These are phyloP conservation scores for Immersiella caudata DNA, from an alignment of 495 filamentous ascomycete genomes.

Conservation along the genomic window DNA sequence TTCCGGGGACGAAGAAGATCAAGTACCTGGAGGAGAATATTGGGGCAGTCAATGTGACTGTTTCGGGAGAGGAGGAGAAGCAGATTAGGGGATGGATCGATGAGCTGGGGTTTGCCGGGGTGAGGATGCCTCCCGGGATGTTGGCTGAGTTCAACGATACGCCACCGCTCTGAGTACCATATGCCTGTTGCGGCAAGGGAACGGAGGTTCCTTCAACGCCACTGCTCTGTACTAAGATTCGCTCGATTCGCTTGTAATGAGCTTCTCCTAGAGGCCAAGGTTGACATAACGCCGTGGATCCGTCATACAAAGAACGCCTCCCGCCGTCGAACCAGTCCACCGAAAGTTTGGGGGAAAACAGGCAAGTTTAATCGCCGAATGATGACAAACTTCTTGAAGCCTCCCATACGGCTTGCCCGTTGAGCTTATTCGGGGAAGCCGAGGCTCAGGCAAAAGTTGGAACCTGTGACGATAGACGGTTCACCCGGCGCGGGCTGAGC, in stretches of 20 bases:
- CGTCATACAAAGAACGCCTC: not conserved
- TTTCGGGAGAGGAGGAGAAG: constrained; percentile 50
- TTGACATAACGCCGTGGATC: not conserved
- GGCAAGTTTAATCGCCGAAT: not conserved
- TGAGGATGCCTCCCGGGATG: constrained; percentile 21
- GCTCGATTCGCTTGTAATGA: not conserved
- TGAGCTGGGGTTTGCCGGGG: constrained; percentile 19
- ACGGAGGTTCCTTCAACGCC: too few relatives aligned
- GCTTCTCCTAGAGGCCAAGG: not conserved
- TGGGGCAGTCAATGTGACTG: constrained; percentile 45
- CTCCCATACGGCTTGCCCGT: not conserved
- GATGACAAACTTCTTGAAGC: not conserved
- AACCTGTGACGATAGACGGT: too few relatives aligned
- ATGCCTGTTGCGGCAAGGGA: not conserved
- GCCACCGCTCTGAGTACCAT: constrained; percentile 15
- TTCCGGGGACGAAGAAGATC: constrained; percentile 61
- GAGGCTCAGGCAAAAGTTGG: too few relatives aligned
- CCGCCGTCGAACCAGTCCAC: not conserved
- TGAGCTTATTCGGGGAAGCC: not conserved
- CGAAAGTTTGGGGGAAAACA: not conserved
- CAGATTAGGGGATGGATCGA: constrained; percentile 42
- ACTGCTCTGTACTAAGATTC: not conserved
- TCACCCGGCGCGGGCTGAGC: too few relatives aligned
- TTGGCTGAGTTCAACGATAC: constrained; percentile 30
- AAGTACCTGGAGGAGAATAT: constrained; percentile 63